A percentile compares a stretch with the other conserved stretches of the same genome.
phyloP scores from a whole-genome alignment of 129 eudicot genomes.

The Sambucus nigra region DNA sequence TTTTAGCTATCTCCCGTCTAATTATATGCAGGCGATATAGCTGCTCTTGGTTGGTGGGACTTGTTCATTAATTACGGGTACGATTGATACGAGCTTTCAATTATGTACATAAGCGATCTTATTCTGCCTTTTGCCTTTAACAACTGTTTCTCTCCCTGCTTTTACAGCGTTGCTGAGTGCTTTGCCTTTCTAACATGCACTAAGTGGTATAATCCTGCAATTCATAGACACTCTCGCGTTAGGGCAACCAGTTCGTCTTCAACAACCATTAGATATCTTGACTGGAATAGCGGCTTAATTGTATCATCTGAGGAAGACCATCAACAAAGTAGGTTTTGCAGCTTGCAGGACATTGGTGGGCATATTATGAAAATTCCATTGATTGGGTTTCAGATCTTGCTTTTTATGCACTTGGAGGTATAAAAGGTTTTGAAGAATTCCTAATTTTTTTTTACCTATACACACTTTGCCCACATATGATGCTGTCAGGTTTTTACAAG shows the following conservation, averaged over 20 bases:
- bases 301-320: constrained; percentile 32
- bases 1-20: constrained; percentile 9
- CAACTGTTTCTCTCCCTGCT: neutral
- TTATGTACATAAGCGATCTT: neutral
- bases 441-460: no score
- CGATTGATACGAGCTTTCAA: neutral
- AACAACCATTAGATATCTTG: constrained; percentile 30
- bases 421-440: neutral
- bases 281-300: constrained; percentile 41
- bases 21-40: constrained; percentile 60
- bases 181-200: constrained; percentile 91
- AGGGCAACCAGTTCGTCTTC: constrained; percentile 37
- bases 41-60: constrained; percentile 95
- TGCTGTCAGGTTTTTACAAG: neutral
- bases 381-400: constrained; percentile 58
- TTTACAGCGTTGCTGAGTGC: constrained; percentile 83
- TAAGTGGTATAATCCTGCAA: constrained; percentile 80
- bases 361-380: constrained; percentile 68
- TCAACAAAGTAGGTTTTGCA: constrained; percentile 36
- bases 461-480: no score
- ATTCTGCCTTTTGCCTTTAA: neutral
- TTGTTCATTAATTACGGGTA: constrained; percentile 87
- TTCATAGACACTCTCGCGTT: constrained; percentile 44
- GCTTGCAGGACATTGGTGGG: constrained; percentile 80
- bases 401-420: constrained; percentile 84